Conservation (phyloP, 2,329 filamentous ascomycete genomes). For the Parastagonospora nodorum region DNA sequence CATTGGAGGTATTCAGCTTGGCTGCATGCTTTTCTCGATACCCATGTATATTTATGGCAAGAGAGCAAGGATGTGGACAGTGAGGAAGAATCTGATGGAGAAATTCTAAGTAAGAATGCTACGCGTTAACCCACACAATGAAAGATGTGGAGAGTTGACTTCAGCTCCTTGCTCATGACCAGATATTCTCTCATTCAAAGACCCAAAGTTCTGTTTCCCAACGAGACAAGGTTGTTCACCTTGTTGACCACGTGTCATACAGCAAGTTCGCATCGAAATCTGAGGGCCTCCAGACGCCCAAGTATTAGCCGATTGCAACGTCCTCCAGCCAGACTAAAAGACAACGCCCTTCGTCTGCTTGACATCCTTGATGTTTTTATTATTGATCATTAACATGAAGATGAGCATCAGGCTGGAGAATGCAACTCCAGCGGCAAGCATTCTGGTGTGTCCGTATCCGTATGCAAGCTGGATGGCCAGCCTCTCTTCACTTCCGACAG, state of each 20-base stretch:
- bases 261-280: too few species aligned
- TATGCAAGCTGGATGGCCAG: constrained; percentile 42
- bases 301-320: too few species aligned
- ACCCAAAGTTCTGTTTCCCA: too few species aligned
- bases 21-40: constrained; percentile 73
- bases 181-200: too few species aligned
- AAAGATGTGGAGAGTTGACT: too few species aligned
- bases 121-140: too few species aligned
- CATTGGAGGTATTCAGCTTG: constrained; percentile 84
- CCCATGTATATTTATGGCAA: constrained; percentile 97
- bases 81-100: constrained; percentile 84
- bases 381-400: constrained; percentile 16
- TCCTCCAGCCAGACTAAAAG: not conserved
- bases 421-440: constrained; percentile 10
- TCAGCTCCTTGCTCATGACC: too few species aligned
- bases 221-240: too few species aligned
- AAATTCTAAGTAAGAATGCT: constrained; percentile 57
- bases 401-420: constrained; percentile 11
- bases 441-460: constrained; percentile 11
- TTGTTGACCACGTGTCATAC: too few species aligned
- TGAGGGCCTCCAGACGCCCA: too few species aligned
- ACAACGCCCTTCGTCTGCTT: constrained; percentile 12
- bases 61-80: constrained; percentile 91
- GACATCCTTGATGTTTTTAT: constrained; percentile 11
- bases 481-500: constrained; percentile 54